These are phyloP conservation scores for Penicillium sumatraense DNA, from an alignment of 2,329 filamentous ascomycete genomes.

Conservation along the genomic window DNA sequence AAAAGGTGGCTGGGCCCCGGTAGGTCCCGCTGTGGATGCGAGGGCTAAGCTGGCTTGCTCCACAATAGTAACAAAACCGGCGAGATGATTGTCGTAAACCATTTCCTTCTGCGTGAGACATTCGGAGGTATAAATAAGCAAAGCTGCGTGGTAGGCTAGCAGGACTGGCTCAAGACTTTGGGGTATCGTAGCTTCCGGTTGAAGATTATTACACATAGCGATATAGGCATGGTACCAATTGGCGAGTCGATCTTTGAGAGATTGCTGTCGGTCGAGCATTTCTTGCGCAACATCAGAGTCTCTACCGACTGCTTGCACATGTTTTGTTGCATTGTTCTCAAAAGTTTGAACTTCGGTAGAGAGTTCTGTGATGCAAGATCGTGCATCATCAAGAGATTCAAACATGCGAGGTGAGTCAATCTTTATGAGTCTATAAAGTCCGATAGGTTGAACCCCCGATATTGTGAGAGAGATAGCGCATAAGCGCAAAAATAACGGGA, in stretches of 20 bases:
- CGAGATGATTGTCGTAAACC: slow-evolving; percentile 19
- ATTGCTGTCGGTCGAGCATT: slow-evolving; percentile 6
- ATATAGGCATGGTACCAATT: slow-evolving; percentile 14
- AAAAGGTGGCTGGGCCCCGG: slow-evolving; percentile 20
- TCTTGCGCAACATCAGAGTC: slow-evolving; percentile 5
- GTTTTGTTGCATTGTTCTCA: slow-evolving; percentile 14
- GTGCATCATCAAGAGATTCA: slow-evolving; percentile 8
- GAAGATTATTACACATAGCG: neutral
- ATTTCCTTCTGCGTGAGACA: slow-evolving; percentile 19
- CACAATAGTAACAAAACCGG: slow-evolving; percentile 13
- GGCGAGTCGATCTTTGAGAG: slow-evolving; percentile 1
- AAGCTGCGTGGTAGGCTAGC: slow-evolving; percentile 9
- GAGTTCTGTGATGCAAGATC: slow-evolving; percentile 8
- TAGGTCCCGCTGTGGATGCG: slow-evolving; percentile 1
- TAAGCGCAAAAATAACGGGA: slow-evolving; percentile 34
- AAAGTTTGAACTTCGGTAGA: slow-evolving; percentile 12
- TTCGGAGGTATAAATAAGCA: slow-evolving; percentile 15
- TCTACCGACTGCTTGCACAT: neutral
- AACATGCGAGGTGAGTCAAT: slow-evolving; percentile 2
- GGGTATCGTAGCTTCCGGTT: neutral
- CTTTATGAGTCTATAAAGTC: slow-evolving; percentile 9
- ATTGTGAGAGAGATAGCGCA: slow-evolving; percentile 22
- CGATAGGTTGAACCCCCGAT: slow-evolving; percentile 8
- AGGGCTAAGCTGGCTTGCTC: slow-evolving; percentile 12
- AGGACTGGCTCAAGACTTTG: slow-evolving; percentile 12